Percentiles rank a stretch among this genome's conserved stretches.
phyloP scores from a whole-genome alignment of 75 land plant genomes.

The Gnetum montanum region DNA sequence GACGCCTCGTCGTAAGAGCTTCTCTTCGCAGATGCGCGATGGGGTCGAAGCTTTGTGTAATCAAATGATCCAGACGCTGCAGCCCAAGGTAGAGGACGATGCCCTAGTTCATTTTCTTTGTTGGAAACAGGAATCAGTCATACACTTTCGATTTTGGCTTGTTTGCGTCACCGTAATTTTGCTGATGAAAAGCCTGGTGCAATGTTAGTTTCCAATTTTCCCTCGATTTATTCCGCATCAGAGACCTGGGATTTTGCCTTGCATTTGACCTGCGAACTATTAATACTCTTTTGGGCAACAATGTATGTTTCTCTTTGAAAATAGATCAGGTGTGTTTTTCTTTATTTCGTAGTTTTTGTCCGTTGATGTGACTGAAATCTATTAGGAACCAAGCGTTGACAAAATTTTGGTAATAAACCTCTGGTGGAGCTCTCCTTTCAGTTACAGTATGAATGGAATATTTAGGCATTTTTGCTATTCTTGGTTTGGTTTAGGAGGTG shows the following conservation, averaged over 20 bases:
- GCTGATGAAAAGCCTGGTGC: too few species aligned
- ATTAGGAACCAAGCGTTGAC: background rate
- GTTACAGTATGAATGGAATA: background rate
- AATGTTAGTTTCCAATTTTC: background rate
- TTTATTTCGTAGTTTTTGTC: background rate
- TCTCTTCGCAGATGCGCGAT: slow-evolving; percentile 38
- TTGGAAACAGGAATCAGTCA: slow-evolving; percentile 45
- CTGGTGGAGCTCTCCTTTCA: background rate
- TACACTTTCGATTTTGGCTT: background rate
- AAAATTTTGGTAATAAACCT: background rate
- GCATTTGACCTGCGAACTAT: too few species aligned
- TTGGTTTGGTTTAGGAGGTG: background rate
- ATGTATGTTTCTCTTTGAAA: too few species aligned
- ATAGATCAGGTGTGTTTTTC: too few species aligned
- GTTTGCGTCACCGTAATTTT: background rate
- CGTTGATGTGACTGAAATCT: background rate
- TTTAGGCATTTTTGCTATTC: background rate
- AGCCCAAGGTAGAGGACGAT: slow-evolving; percentile 58
- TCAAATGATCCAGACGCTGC: slow-evolving; percentile 47
- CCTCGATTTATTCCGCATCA: background rate
- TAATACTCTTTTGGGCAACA: too few species aligned
- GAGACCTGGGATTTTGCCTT: background rate
- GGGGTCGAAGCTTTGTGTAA: slow-evolving; percentile 47
- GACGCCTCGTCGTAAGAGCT: slow-evolving; percentile 20
- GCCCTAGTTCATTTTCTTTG: too few species aligned